phyloP scores from a whole-genome alignment of 2,329 filamentous ascomycete species.

The Sporothrix euskadiensis region DNA sequence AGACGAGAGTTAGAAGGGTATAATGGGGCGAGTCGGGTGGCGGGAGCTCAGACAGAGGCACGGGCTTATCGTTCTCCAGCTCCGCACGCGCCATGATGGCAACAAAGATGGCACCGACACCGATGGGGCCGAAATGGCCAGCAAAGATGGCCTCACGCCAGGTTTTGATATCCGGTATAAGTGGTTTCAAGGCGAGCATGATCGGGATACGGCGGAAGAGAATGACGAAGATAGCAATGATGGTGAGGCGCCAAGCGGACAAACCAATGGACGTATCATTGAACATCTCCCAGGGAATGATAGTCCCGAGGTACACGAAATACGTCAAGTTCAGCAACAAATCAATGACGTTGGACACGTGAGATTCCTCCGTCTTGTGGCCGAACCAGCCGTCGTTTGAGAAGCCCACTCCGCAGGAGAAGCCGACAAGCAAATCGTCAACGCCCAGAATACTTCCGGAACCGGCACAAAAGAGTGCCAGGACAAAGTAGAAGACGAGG shows the following conservation, averaged over 20 bases:
- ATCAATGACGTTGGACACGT: constrained; percentile 99
- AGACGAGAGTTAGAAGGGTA: constrained; percentile 79
- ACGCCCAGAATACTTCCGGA: constrained; percentile 88
- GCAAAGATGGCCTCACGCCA: constrained; percentile 97
- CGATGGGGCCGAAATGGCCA: constrained; percentile 96
- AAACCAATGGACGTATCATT: constrained; percentile 74
- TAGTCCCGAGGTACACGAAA: constrained; percentile 96
- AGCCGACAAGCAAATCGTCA: constrained; percentile 92
- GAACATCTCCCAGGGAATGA: constrained; percentile 93
- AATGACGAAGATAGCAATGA: constrained; percentile 89
- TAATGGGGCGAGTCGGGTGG: constrained; percentile 58
- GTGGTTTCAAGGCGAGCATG: constrained; percentile 85
- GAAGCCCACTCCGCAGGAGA: constrained; percentile 95
- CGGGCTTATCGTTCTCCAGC: constrained; percentile 72
- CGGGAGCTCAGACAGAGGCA: constrained; percentile 68
- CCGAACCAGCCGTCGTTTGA: constrained; percentile 99
- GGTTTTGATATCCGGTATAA: constrained; percentile 96
- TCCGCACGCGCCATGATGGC: constrained; percentile 93
- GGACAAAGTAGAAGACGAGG: constrained; percentile 96
- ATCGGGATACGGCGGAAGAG: constrained; percentile 94
- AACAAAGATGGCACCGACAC: constrained; percentile 93
- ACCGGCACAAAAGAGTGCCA: constrained; percentile 93
- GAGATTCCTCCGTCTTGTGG: constrained; percentile 96
- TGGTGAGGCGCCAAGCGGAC: constrained; percentile 84
- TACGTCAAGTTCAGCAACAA: constrained; percentile 94